Percentiles rank a stretch among this genome's conserved stretches.
Conservation (phyloP, 179 eudicot species). For the Silene noctiflora region DNA sequence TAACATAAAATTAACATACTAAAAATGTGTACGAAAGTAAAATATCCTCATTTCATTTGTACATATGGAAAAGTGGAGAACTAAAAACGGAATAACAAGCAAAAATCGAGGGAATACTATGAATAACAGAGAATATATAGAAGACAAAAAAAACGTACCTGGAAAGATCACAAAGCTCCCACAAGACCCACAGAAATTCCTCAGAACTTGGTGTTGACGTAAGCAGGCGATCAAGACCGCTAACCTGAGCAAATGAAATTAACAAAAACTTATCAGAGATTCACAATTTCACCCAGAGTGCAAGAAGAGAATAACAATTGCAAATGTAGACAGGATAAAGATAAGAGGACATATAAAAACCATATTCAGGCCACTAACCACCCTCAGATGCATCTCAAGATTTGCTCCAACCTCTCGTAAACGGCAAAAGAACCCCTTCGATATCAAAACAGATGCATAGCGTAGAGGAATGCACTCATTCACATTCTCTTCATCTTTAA, state of each 20-base stretch:
- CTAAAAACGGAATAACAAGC: neutral
- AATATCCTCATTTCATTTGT: neutral
- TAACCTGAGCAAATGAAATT: conserved; percentile 44
- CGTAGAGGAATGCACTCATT: conserved; percentile 68
- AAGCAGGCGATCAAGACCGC: conserved; percentile 71
- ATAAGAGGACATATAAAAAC: neutral
- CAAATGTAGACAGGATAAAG: conserved; percentile 11
- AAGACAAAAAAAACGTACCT: conserved; percentile 43
- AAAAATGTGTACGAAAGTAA: neutral
- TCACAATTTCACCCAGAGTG: neutral
- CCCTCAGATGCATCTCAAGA: conserved; percentile 82
- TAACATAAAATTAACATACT: neutral
- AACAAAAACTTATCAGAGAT: conserved; percentile 6
- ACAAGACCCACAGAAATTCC: conserved; percentile 77
- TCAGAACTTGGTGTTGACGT: conserved; percentile 56
- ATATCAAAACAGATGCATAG: conserved; percentile 66
- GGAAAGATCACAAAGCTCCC: conserved; percentile 94
- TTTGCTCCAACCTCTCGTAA: conserved; percentile 68
- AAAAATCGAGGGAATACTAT: neutral
- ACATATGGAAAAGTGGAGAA: neutral
- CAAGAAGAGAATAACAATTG: conserved; percentile 10
- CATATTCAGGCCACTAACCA: conserved; percentile 48
- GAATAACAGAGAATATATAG: conserved; percentile 1
- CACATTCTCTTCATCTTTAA: conserved; percentile 51
- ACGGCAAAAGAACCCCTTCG: conserved; percentile 75